Percentiles rank a stretch among this genome's conserved stretches.
Evolutionary conservation across 345 rosid genomes (phyloP).

Genomic region (Syzygium jambos): DNA sequence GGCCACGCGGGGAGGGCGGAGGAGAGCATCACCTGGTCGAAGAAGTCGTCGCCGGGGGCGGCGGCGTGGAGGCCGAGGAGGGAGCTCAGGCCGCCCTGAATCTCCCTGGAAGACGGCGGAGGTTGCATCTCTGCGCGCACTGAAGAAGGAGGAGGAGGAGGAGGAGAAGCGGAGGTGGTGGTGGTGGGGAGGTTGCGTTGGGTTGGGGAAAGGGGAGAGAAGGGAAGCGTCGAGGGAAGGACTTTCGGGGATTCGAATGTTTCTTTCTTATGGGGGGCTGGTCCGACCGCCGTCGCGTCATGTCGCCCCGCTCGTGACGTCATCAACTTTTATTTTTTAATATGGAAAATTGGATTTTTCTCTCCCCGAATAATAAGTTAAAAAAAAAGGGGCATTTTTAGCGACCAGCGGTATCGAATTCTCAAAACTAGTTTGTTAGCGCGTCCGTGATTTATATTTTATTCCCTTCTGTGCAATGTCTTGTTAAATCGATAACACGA

Average conservation of each 20-base stretch:
- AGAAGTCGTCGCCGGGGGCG: neutral
- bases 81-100: neutral
- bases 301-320: neutral
- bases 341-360: neutral
- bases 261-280: neutral
- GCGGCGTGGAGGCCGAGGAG: neutral
- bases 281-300: neutral
- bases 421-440: neutral
- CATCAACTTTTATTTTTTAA: neutral
- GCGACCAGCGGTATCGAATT: neutral
- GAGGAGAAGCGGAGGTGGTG: rapidly evolving
- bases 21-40: neutral
- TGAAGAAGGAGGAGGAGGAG: neutral
- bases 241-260: neutral
- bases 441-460: neutral
- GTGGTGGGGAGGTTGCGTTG: neutral
- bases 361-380: neutral
- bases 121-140: neutral
- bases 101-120: neutral
- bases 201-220: neutral
- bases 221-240: neutral
- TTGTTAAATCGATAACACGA: neutral
- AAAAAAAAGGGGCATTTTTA: neutral
- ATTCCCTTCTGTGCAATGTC: neutral
- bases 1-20: neutral